Percentiles rank a stretch among this genome's conserved stretches.
phyloP scores from a whole-genome alignment of 2,329 filamentous ascomycete genomes.

The Bipolaris gigantea region DNA sequence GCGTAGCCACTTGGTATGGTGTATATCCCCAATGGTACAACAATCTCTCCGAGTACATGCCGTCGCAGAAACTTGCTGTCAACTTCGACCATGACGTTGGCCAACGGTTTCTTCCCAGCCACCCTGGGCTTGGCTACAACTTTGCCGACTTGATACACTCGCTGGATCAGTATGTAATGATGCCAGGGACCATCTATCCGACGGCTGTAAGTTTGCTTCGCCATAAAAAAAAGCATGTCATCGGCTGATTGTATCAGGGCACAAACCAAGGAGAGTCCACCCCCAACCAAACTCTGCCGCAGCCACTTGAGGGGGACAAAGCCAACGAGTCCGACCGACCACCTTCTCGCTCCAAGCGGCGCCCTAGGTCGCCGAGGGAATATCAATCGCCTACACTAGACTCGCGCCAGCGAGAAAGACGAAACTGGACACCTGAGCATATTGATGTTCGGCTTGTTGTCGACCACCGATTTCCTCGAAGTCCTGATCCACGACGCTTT shows the following conservation, averaged over 20 bases:
- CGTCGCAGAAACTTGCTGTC: constrained; percentile 41
- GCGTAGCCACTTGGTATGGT: constrained; percentile 47
- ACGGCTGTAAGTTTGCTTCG: constrained; percentile 21
- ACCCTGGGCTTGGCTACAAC: constrained; percentile 47
- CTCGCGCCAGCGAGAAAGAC: constrained; percentile 10
- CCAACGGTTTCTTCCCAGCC: constrained; percentile 48
- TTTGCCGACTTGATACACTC: constrained; percentile 47
- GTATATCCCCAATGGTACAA: constrained; percentile 49
- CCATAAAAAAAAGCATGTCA: neutral
- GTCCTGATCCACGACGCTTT: constrained; percentile 20
- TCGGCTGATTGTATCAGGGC: constrained; percentile 7
- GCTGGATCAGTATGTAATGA: constrained; percentile 51
- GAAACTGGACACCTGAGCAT: constrained; percentile 30
- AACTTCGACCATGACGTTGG: constrained; percentile 50
- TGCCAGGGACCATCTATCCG: constrained; percentile 50
- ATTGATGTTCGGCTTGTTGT: constrained; percentile 35
- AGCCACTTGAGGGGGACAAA: constrained; percentile 3
- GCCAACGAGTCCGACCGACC: constrained; percentile 10
- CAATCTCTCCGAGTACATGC: constrained; percentile 44
- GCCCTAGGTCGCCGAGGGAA: constrained; percentile 7
- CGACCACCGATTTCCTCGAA: constrained; percentile 25
- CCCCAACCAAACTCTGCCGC: constrained; percentile 1
- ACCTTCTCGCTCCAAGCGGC: constrained; percentile 4
- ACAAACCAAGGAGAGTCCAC: constrained; percentile 9
- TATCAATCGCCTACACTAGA: constrained; percentile 5